Percentiles rank a stretch among this genome's conserved stretches.
Conservation (phyloP, 306 rosid species). For the Parietaria judaica region DNA sequence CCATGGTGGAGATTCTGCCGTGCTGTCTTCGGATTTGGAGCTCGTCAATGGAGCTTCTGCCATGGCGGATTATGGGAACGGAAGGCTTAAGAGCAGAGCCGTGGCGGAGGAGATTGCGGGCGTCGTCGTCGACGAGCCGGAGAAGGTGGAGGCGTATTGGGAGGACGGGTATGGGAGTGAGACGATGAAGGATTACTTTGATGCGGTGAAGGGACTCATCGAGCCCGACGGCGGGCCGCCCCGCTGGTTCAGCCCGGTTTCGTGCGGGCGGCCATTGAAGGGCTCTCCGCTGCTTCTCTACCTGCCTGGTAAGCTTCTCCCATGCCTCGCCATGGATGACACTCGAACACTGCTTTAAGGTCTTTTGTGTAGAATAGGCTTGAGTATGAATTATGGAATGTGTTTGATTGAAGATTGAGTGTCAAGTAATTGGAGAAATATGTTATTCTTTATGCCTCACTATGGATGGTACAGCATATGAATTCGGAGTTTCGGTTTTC, state of each 20-base stretch:
- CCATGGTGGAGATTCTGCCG: constrained; percentile 20
- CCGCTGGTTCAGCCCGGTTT: constrained; percentile 81
- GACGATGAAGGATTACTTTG: constrained; percentile 66
- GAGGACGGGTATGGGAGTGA: constrained; percentile 76
- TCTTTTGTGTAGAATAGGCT: no score
- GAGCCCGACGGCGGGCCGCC: constrained; percentile 72
- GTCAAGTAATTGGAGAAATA: no score
- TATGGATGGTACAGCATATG: no score
- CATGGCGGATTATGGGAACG: constrained; percentile 27
- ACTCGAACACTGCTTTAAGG: no score
- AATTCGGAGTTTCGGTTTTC: no score
- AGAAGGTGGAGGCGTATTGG: constrained; percentile 54
- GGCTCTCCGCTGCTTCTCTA: constrained; percentile 62
- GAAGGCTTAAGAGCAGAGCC: constrained; percentile 15
- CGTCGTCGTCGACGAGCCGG: constrained; percentile 11
- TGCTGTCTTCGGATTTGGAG: constrained; percentile 35
- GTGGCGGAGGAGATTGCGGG: constrained; percentile 17
- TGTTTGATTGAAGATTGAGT: no score
- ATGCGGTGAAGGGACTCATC: constrained; percentile 40
- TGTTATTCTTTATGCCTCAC: no score
- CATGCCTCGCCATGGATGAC: background rate
- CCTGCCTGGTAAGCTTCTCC: constrained; percentile 54
- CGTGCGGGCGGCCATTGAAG: constrained; percentile 37
- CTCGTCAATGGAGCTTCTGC: constrained; percentile 37
- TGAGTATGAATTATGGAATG: no score